Percentiles rank a stretch among this genome's conserved stretches.
Evolutionary conservation across 192 early-diverging fungal species (phyloP).

Genomic region (Phlyctochytrium bullatum): DNA sequence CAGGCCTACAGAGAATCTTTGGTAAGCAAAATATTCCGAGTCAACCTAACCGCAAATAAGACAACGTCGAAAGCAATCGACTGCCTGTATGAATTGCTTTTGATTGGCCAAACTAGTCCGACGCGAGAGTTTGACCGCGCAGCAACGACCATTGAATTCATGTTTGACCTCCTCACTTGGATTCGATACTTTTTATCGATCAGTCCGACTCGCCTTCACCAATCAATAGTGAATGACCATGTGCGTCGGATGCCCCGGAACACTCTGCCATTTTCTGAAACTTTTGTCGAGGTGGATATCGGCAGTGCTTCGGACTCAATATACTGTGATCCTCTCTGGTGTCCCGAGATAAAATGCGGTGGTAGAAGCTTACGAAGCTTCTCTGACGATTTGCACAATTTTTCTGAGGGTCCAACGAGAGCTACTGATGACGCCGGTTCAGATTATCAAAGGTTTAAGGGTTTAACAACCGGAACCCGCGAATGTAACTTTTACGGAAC

Average conservation of each 20-base stretch:
- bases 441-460: too few species aligned
- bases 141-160: not conserved
- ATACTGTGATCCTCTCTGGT: not conserved
- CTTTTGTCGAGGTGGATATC: too few species aligned
- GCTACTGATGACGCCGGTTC: too few species aligned
- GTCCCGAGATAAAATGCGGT: not conserved
- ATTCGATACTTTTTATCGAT: not conserved
- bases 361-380: not conserved
- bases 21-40: too few species aligned
- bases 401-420: too few species aligned
- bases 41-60: too few species aligned
- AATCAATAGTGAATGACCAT: too few species aligned
- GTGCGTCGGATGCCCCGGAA: too few species aligned
- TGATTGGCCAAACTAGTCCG: too few species aligned
- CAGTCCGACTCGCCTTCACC: not conserved
- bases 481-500: not conserved
- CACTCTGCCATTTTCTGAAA: too few species aligned
- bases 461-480: too few species aligned
- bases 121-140: not conserved
- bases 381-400: not conserved
- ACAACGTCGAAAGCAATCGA: constrained; percentile 4
- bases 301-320: not conserved
- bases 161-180: not conserved
- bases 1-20: constrained; percentile 1
- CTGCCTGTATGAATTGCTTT: not conserved